Evolutionary conservation across 1,284 basidiomycete species (phyloP), one percentile per base, ranked within the genome.

Genomic region (Ceratobasidium theobromae): DNA sequence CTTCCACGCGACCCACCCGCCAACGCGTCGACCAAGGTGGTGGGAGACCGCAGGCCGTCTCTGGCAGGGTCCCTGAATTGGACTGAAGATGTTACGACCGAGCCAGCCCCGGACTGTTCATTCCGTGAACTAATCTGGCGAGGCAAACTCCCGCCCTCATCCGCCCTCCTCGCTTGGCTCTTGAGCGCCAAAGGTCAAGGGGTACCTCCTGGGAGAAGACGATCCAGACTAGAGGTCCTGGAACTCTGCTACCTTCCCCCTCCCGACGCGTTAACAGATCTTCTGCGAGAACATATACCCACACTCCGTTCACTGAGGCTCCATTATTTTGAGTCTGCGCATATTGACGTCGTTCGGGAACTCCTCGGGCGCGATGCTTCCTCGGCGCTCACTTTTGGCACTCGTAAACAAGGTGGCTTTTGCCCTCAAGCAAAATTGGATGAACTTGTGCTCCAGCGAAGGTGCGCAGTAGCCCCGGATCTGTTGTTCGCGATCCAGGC

Each of bases 101-200:
- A 58, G 28, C 55, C 55, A 2, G 55, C 55, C 11, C 55, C 55
- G 23, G 43, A 58, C n/a, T 58, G 55, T 23, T 25, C 55, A 23
- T 43, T 58, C 30, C 55, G 55, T 16, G 43, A 41, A 12, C 45
- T 58, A 27, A 23, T 58, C 40, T 58, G 55, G 55, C 55, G 55
- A 23, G 55, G 55, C 21, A 25, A 30, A 32, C 43, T 58, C 3
- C 55, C 55, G 4, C 55, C 55, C 5, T 58, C 55, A 2, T 43
- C 55, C 43, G 55, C 55, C 11, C 55, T 58, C 6, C 55, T 58
- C 43, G 32, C 55, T 18, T 58, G 55, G 55, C 30, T 58, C 12
- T 30, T 58, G 27, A 58, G 55, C 55, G 55, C 21, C 55, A 58
- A 58, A 33, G 43, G 43, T n/a, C 23, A 58, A 21, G 55, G 55